Evolutionary conservation across 179 eudicot species (phyloP).

Genomic region (Dionaea muscipula): DNA sequence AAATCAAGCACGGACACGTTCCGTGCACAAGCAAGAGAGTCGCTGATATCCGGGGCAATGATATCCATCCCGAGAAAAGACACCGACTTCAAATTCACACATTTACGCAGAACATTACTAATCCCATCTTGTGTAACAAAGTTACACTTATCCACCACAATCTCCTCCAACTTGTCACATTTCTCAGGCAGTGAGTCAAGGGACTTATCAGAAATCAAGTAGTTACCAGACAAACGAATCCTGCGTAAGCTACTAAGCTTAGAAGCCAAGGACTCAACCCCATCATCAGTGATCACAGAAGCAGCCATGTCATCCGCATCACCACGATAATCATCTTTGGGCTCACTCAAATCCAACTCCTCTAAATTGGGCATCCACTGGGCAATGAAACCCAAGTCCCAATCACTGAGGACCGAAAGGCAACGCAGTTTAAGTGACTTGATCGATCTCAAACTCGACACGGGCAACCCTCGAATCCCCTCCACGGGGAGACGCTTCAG

Average conservation of each 20-base stretch:
- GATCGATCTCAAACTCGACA: conserved; percentile 14
- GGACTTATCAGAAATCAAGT: conserved; percentile 30
- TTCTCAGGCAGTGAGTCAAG: conserved; percentile 21
- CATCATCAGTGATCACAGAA: conserved; percentile 32
- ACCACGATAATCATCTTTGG: conserved; percentile 19
- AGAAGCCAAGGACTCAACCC: conserved; percentile 31
- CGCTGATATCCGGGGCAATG: conserved; percentile 16
- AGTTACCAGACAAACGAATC: conserved; percentile 35
- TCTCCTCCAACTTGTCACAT: conserved; percentile 34
- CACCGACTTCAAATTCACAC: conserved; percentile 23
- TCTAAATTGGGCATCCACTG: conserved; percentile 25
- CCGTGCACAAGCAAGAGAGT: conserved; percentile 19
- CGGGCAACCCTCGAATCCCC: conserved; percentile 20
- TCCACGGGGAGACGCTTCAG: conserved; percentile 23
- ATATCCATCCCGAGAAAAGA: conserved; percentile 24
- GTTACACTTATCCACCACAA: conserved; percentile 28
- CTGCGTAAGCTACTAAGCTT: conserved; percentile 22
- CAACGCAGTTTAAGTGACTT: conserved; percentile 25
- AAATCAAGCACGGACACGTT: conserved; percentile 32
- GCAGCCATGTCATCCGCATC: conserved; percentile 10
- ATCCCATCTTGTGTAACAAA: conserved; percentile 33
- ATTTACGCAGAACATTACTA: conserved; percentile 17
- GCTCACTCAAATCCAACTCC: conserved; percentile 45
- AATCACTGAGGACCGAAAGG: conserved; percentile 21
- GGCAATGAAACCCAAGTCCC: conserved; percentile 25